Evolutionary conservation across 257 asterid species (phyloP), one percentile per base, ranked within the genome.

Genomic region (Verbena officinalis): DNA sequence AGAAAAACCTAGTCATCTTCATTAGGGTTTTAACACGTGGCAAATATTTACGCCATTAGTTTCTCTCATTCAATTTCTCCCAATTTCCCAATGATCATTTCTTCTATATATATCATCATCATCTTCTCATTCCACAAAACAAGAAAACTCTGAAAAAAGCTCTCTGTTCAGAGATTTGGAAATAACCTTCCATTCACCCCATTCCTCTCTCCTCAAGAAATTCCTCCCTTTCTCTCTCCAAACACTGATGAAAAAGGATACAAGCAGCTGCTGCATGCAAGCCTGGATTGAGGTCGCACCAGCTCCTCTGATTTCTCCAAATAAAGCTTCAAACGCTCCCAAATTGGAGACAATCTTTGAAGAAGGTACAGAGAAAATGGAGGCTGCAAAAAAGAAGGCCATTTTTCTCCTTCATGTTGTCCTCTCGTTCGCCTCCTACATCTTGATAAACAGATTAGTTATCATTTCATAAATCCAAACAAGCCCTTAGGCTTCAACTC

Each of bases 261-360:
- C 5, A 2, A 27, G 33, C n/a, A n/a, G n/a, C n/a, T n/a, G n/a
- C 33, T 27, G 40, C 40, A 36, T 9, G 40, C 40, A 36, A 7
- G 11, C 8, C 11, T 57, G 67, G 72, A 50, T 55, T 17, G 81
- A 75, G 70, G 79, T 75, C 15, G 84, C 79, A 4, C 81, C 84
- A 4, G 48, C 78, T 0, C 78, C 69, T 17, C 40, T 75, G 31
- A 69, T 79, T 51, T 59, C 13, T 39, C 73, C 65, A 38, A 68
- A 52, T 63, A 76, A 62, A 53, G 57, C 67, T n/a, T 76, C 80
- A 1, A 71, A 66, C n/a, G 70, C 70, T 4, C 80, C 82, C 0
- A 72, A 34, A 36, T 64, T 73, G 49, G 78, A 80, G 62, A 80
- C 82, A 6, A 80, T 80, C 17, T 27, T 30, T 0, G 74, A 77